Percentiles rank a stretch among this genome's conserved stretches.
These are phyloP conservation scores for Quercus berberidifolia DNA, from an alignment of 306 rosid genomes.

Conservation along the genomic window DNA sequence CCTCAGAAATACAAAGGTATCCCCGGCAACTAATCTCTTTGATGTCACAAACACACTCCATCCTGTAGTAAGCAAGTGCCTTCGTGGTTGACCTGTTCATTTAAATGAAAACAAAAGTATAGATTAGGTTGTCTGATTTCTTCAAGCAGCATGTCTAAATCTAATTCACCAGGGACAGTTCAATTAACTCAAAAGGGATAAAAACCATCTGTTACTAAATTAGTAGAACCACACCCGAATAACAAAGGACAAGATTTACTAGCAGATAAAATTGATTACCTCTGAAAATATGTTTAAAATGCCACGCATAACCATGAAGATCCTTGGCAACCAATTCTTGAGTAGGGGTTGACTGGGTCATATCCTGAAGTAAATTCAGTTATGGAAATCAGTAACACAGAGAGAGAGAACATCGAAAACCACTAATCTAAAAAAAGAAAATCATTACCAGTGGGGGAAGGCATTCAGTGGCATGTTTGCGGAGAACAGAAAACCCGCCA, in stretches of 20 bases:
- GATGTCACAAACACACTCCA: slow-evolving; percentile 98
- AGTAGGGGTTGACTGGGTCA: slow-evolving; percentile 81
- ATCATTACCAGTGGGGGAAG: slow-evolving; percentile 77
- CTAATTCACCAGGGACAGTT: background rate
- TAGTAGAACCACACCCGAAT: background rate
- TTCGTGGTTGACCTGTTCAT: slow-evolving; percentile 86
- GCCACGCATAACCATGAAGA: slow-evolving; percentile 94
- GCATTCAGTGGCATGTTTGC: slow-evolving; percentile 94
- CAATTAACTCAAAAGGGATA: background rate
- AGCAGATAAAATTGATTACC: slow-evolving; percentile 33
- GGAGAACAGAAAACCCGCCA: slow-evolving; percentile 91
- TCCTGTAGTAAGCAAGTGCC: slow-evolving; percentile 95
- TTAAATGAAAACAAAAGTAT: slow-evolving; percentile 1
- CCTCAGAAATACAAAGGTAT: slow-evolving; percentile 89
- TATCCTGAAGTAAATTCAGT: slow-evolving; percentile 52
- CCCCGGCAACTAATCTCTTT: slow-evolving; percentile 91
- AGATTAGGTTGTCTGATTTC: background rate
- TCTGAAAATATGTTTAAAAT: slow-evolving; percentile 93
- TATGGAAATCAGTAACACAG: background rate
- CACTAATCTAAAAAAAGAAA: background rate
- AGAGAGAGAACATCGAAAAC: background rate
- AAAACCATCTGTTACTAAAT: background rate
- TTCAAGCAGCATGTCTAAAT: background rate
- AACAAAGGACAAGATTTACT: slow-evolving; percentile 8
- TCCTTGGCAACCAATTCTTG: slow-evolving; percentile 92